phyloP scores from a whole-genome alignment of 345 rosid species.

The Lepidium sativum region DNA sequence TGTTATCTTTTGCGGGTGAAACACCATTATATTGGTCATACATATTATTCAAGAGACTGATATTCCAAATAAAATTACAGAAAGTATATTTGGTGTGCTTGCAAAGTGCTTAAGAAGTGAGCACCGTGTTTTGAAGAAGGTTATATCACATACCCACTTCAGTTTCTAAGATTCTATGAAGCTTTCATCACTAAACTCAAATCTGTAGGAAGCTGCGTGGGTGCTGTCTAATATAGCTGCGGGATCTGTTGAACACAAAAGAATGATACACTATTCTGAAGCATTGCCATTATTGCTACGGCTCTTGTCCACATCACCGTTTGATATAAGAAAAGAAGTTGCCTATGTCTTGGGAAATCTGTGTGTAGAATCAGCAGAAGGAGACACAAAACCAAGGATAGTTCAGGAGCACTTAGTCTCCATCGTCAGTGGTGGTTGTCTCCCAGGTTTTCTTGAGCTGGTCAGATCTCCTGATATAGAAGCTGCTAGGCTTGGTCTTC shows the following conservation, averaged over 20 bases:
- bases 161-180: background rate
- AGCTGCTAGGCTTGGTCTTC: slow-evolving; percentile 88
- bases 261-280: slow-evolving; percentile 59
- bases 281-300: slow-evolving; percentile 53
- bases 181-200: background rate
- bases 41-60: slow-evolving; percentile 9
- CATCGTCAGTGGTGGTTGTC: slow-evolving; percentile 71
- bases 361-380: slow-evolving; percentile 74
- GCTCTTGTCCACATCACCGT: slow-evolving; percentile 71
- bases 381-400: slow-evolving; percentile 51
- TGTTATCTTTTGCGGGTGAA: slow-evolving; percentile 8
- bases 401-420: slow-evolving; percentile 69
- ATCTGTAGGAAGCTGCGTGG: slow-evolving; percentile 88
- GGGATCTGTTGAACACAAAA: slow-evolving; percentile 85
- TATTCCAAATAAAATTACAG: slow-evolving; percentile 32
- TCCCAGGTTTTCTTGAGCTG: slow-evolving; percentile 73
- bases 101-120: slow-evolving; percentile 84
- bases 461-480: slow-evolving; percentile 80
- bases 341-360: slow-evolving; percentile 90
- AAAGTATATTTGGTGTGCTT: slow-evolving; percentile 50
- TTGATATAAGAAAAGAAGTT: slow-evolving; percentile 83
- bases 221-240: slow-evolving; percentile 91
- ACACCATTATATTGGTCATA: background rate
- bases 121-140: slow-evolving; percentile 92
- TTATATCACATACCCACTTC: slow-evolving; percentile 4